Conservation (phyloP, 139 green algal species). For the Mesostigma viride region DNA sequence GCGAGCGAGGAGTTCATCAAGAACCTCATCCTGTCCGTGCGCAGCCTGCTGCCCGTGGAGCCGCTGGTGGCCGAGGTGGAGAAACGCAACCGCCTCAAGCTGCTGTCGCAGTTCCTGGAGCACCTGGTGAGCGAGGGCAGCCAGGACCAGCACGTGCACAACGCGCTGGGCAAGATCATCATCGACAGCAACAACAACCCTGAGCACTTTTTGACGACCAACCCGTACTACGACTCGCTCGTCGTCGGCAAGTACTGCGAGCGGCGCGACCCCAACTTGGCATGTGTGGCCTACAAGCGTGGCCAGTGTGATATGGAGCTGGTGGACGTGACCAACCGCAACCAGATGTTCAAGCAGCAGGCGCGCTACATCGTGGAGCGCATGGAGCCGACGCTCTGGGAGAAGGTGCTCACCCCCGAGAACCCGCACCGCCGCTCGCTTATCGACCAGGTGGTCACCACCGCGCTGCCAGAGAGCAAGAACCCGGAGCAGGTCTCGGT, state of each 20-base stretch:
- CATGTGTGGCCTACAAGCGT: conserved; percentile 90
- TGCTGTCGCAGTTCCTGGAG: conserved; percentile 94
- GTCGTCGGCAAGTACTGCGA: conserved; percentile 88
- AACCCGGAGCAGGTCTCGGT: conserved; percentile 95
- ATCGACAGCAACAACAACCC: conserved; percentile 99
- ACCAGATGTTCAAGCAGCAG: conserved; percentile 97
- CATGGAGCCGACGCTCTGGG: conserved; percentile 80
- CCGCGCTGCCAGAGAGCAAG: conserved; percentile 89
- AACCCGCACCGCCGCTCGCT: conserved; percentile 77
- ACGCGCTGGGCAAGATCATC: conserved; percentile 98
- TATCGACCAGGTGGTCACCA: conserved; percentile 83
- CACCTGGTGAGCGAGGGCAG: conserved; percentile 90
- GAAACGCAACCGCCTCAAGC: conserved; percentile 81
- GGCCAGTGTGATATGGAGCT: conserved; percentile 91
- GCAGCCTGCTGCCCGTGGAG: conserved; percentile 76
- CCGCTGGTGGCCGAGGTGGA: conserved; percentile 59
- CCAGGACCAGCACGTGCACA: conserved; percentile 90
- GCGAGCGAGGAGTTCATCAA: conserved; percentile 89
- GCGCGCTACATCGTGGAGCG: conserved; percentile 92
- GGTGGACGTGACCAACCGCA: conserved; percentile 88
- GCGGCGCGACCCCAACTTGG: conserved; percentile 92
- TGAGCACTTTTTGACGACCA: conserved; percentile 99
- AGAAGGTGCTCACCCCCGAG: conserved; percentile 72
- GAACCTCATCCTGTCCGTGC: conserved; percentile 95
- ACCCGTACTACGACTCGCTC: conserved; percentile 95